Conservation (phyloP, 495 filamentous ascomycete genomes). For the Penicillium bialowiezense region DNA sequence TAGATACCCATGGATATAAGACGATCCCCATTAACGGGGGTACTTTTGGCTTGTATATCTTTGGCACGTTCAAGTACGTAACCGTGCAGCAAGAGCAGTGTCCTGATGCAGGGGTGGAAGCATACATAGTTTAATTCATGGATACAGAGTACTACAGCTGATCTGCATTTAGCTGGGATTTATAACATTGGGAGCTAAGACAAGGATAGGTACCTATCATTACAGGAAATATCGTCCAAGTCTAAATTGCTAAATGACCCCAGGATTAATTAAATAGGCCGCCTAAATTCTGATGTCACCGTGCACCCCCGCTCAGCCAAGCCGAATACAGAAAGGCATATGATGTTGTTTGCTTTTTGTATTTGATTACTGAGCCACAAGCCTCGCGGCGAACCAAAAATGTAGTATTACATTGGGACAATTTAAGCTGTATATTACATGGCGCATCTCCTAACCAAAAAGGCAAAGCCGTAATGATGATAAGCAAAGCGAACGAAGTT, state of each 20-base stretch:
- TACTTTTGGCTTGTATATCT: no score
- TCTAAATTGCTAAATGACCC: no score
- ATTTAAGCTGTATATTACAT: not conserved
- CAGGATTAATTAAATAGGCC: no score
- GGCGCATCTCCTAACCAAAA: not conserved
- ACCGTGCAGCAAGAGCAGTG: not conserved
- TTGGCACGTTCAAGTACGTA: not conserved
- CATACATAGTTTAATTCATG: not conserved
- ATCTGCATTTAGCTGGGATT: no score
- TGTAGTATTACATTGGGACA: not conserved
- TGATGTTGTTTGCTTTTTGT: not conserved
- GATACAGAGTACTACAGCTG: no score
- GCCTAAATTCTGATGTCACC: not conserved
- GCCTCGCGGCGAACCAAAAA: not conserved
- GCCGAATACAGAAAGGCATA: not conserved
- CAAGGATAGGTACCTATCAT: no score
- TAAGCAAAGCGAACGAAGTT: not conserved
- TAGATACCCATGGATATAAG: no score
- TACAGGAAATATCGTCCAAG: no score
- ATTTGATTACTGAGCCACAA: no score
- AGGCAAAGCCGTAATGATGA: not conserved
- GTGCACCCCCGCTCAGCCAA: slow-evolving; percentile 1
- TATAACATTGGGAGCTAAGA: no score
- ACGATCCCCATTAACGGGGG: no score
- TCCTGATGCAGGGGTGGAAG: not conserved